Percentiles rank a stretch among this genome's conserved stretches.
Evolutionary conservation across 2,329 filamentous ascomycete species (phyloP).

Genomic region (Alternaria burnsii): DNA sequence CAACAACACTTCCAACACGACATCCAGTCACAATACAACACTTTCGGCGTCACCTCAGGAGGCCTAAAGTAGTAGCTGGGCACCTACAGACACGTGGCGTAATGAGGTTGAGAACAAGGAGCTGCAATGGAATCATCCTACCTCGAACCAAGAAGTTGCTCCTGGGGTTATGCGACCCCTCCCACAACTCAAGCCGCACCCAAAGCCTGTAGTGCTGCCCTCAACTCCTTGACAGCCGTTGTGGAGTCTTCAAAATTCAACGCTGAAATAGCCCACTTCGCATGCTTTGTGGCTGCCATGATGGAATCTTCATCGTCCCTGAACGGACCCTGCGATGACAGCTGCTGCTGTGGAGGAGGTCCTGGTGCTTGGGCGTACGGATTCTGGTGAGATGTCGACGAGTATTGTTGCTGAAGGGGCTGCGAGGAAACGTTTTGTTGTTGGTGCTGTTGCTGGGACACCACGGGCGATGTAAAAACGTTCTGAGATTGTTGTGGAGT

Average conservation of each 20-base stretch:
- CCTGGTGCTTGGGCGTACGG: slow-evolving; percentile 33
- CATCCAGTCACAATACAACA: no score
- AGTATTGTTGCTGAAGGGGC: slow-evolving; percentile 20
- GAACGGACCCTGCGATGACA: slow-evolving; percentile 53
- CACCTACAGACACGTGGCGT: no score
- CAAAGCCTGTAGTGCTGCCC: slow-evolving; percentile 74
- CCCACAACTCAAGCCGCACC: slow-evolving; percentile 59
- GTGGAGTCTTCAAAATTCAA: slow-evolving; percentile 95
- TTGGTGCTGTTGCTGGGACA: slow-evolving; percentile 4
- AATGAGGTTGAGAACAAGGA: no score
- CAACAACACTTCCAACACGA: no score
- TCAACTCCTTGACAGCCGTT: slow-evolving; percentile 86
- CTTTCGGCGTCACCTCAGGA: no score
- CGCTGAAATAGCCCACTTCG: slow-evolving; percentile 95
- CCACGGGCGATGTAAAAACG: not conserved
- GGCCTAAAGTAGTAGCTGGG: no score
- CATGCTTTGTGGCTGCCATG: slow-evolving; percentile 87
- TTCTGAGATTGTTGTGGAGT: slow-evolving; percentile 1
- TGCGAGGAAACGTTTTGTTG: slow-evolving; percentile 13
- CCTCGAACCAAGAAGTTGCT: no score
- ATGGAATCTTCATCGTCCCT: slow-evolving; percentile 74
- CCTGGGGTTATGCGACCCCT: no score
- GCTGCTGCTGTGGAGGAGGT: slow-evolving; percentile 19
- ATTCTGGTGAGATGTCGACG: slow-evolving; percentile 25
- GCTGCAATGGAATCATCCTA: no score